Base-by-base conservation (phyloP, 148 eudicot genomes). In the Amaranthus cruentus region DNA sequence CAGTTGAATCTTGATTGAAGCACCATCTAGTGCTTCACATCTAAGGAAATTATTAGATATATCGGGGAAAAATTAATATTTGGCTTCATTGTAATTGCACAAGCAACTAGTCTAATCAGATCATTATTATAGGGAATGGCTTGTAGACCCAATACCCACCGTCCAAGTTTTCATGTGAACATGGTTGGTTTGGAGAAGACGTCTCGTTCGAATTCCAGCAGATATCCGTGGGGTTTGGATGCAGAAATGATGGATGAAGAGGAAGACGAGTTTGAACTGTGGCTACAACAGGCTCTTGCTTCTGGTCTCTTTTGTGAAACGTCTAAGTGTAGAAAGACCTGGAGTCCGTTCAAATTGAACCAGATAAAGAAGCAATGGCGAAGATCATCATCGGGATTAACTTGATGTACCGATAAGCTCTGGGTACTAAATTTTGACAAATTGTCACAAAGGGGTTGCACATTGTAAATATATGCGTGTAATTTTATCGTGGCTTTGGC, bases 81-180 rank as follows among this genome's bases (percentile, higher is more conserved):
- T 28, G 1, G 38, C 38, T 28, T 28, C 38, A 28, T 28, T 28
- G 38, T 28, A 28, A 28, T 28, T 28, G 38, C 38, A 28, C 38
- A 28, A 28, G 38, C 38, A 28, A 28, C 38, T 28, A 28, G 38
- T 55, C 57, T 66, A 60, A 73, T 58, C n/a, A 52, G 50, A 42
- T 66, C 57, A 49, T 52, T 44, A 46, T 63, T 61, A n/a, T 82
- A 91, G 98, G 93, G 98, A 67, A 95, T 95, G 97, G 91, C 97
- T 73, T 95, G 98, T 81, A 86, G 97, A 83, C 96, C 98, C 43
- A 95, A 95, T 80, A 91, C 98, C 38, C 98, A 95, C 78, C 83
- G 90, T 46, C 93, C 98, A 21, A 95, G 98, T 79, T 95, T 91
- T 78, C 98, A 91, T 65, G 98, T 95, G 70, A 95, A 95, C 90